phyloP scores from a whole-genome alignment of 2,329 filamentous ascomycete genomes.

The Neofusicoccum laricinum region DNA sequence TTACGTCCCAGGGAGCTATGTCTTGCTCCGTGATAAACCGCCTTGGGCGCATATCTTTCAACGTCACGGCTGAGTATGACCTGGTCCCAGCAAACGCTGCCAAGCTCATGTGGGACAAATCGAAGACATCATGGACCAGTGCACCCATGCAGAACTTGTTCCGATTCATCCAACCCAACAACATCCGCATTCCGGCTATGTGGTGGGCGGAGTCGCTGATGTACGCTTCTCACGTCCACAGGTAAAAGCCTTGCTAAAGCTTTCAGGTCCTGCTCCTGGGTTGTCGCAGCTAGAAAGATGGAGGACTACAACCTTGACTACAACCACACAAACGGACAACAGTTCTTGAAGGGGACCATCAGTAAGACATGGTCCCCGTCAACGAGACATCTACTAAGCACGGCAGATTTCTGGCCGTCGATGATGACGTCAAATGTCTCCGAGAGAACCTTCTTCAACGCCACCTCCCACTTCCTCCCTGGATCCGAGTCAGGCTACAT shows the following conservation, averaged over 20 bases:
- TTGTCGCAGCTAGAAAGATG: not conserved
- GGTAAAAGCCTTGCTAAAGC: not conserved
- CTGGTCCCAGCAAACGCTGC: not conserved
- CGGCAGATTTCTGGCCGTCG: not conserved
- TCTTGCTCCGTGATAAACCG: not conserved
- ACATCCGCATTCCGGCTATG: not conserved
- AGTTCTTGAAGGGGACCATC: not conserved
- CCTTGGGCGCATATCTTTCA: not conserved
- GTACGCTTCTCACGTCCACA: not conserved
- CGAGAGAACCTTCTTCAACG: not conserved
- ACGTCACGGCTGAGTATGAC: not conserved
- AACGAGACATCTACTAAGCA: not conserved
- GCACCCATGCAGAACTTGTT: not conserved
- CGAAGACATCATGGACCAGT: not conserved
- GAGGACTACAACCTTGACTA: not conserved
- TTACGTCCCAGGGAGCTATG: not conserved
- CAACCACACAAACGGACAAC: no score
- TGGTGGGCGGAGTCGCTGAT: not conserved
- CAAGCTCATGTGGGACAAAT: not conserved
- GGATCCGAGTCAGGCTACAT: no score
- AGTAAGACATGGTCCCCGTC: not conserved
- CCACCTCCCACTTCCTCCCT: not conserved
- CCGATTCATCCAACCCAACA: not conserved
- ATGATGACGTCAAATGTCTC: not conserved
- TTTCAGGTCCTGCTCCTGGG: not conserved